These are phyloP conservation scores for Cylindrotheca closterium DNA, from an alignment of 108 stramenopile genomes.

Conservation along the genomic window DNA sequence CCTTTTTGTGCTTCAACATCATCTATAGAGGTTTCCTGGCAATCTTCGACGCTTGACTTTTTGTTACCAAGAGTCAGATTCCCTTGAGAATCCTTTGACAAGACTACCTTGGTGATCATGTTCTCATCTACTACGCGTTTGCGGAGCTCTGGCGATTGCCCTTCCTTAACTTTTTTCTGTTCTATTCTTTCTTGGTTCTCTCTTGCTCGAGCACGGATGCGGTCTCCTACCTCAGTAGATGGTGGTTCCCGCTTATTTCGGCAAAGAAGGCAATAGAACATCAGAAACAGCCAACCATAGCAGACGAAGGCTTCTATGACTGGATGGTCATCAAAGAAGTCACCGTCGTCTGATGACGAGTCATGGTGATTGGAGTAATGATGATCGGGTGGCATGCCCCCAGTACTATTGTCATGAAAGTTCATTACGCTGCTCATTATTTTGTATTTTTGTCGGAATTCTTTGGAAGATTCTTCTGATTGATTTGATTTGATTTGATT, in stretches of 20 bases:
- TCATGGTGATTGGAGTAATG: no score
- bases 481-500: no score
- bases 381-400: no score
- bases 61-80: slow-evolving; percentile 7
- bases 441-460: no score
- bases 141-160: slow-evolving; percentile 11
- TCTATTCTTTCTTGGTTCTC: neutral
- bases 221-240: neutral
- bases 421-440: neutral
- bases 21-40: neutral
- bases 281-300: neutral
- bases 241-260: neutral
- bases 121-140: neutral
- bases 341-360: no score
- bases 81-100: slow-evolving; percentile 16
- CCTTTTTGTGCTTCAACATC: neutral
- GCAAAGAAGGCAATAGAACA: neutral
- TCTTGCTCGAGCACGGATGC: slow-evolving; percentile 1
- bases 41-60: neutral
- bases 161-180: neutral
- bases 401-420: neutral
- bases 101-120: slow-evolving; percentile 11
- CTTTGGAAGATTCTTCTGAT: no score
- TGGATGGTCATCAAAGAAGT: no score
- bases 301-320: neutral